phyloP scores from a whole-genome alignment of 2,329 filamentous ascomycete genomes.

The Clarireedia paspali region DNA sequence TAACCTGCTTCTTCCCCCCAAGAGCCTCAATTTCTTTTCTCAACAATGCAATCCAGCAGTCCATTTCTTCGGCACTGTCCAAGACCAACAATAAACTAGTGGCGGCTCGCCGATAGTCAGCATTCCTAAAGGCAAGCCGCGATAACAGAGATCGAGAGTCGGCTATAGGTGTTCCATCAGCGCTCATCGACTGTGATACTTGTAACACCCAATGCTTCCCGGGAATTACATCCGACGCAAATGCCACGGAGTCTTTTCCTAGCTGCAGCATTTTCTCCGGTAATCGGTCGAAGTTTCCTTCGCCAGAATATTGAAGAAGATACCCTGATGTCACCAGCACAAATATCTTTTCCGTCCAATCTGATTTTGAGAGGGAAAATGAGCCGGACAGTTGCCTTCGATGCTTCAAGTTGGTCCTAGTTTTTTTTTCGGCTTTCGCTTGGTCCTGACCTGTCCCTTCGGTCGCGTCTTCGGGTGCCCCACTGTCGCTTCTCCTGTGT shows the following conservation, averaged over 20 bases:
- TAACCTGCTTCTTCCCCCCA: slow-evolving; percentile 56
- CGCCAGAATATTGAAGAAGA: slow-evolving; percentile 65
- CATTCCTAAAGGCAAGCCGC: slow-evolving; percentile 51
- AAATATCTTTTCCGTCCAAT: slow-evolving; percentile 67
- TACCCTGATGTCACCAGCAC: slow-evolving; percentile 62
- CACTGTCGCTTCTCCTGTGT: slow-evolving; percentile 43
- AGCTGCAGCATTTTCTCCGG: slow-evolving; percentile 70
- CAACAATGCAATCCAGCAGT: slow-evolving; percentile 62
- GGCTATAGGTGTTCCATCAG: slow-evolving; percentile 42
- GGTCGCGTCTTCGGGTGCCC: slow-evolving; percentile 26
- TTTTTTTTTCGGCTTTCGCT: slow-evolving; percentile 24
- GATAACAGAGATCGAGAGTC: slow-evolving; percentile 57
- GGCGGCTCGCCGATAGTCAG: slow-evolving; percentile 45
- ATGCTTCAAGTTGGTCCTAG: slow-evolving; percentile 34
- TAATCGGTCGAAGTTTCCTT: slow-evolving; percentile 61
- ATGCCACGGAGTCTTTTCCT: slow-evolving; percentile 68
- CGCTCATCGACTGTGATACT: slow-evolving; percentile 58
- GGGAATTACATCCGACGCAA: slow-evolving; percentile 72
- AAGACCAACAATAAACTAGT: slow-evolving; percentile 66
- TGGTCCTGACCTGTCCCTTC: slow-evolving; percentile 14
- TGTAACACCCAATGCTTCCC: slow-evolving; percentile 76
- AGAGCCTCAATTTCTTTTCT: slow-evolving; percentile 63
- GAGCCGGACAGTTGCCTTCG: slow-evolving; percentile 29
- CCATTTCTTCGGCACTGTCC: slow-evolving; percentile 66
- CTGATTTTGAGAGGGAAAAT: slow-evolving; percentile 35